Percentiles rank a stretch among this genome's conserved stretches.
phyloP scores from a whole-genome alignment of 208 protist genomes.

The Angomonas ambiguus region DNA sequence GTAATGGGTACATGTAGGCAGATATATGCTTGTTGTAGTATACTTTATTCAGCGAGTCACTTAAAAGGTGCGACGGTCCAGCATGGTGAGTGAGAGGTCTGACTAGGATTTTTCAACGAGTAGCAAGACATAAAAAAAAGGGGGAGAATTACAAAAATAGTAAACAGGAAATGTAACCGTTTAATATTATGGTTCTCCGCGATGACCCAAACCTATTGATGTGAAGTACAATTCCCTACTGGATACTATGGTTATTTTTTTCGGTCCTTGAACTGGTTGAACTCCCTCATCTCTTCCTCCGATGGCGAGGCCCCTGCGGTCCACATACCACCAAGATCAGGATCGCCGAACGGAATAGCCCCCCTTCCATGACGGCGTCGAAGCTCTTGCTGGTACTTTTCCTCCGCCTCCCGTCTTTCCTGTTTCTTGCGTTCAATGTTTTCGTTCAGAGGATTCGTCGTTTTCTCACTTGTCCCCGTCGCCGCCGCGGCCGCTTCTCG shows the following conservation, averaged over 20 bases:
- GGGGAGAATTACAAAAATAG: too few relatives aligned
- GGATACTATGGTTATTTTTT: not conserved
- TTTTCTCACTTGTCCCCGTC: not conserved
- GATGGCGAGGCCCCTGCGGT: conserved; percentile 35
- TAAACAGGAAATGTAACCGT: too few relatives aligned
- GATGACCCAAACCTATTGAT: not conserved
- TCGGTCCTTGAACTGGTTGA: not conserved
- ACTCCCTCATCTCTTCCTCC: not conserved
- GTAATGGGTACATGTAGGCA: too few relatives aligned
- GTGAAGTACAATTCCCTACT: not conserved
- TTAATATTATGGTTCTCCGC: too few relatives aligned
- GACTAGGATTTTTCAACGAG: too few relatives aligned
- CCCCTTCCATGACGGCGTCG: conserved; percentile 70
- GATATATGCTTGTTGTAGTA: too few relatives aligned
- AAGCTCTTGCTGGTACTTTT: conserved; percentile 64
- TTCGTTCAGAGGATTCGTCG: not conserved
- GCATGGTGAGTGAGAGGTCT: too few relatives aligned
- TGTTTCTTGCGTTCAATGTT: conserved; percentile 34
- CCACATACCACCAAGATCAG: conserved; percentile 70
- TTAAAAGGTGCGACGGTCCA: too few relatives aligned
- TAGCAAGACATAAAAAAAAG: too few relatives aligned
- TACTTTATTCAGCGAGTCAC: too few relatives aligned
- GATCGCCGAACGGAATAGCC: conserved; percentile 69
- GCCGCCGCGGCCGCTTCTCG: conserved; percentile 26
- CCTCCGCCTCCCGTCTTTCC: conserved; percentile 55